phyloP scores from a whole-genome alignment of 2,329 filamentous ascomycete species.

The Hirsutella rhossiliensis region DNA sequence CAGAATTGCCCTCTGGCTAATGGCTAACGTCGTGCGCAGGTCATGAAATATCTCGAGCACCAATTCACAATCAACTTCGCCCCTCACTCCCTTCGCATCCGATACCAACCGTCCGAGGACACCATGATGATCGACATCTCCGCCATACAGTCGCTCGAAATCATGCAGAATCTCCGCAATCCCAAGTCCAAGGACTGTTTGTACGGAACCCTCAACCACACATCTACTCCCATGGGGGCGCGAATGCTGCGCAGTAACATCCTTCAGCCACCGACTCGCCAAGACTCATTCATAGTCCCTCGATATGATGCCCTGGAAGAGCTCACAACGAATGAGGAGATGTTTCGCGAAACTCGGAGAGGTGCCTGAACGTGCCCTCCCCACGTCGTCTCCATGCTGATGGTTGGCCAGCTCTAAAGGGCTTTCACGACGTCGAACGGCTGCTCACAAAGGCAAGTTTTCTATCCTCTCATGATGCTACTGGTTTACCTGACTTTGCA shows the following conservation, averaged over 20 bases:
- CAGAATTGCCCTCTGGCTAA: not conserved
- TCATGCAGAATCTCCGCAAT: constrained; percentile 77
- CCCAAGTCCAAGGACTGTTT: constrained; percentile 70
- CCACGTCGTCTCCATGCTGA: not conserved
- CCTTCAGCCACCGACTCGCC: constrained; percentile 70
- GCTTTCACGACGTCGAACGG: constrained; percentile 68
- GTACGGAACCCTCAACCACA: constrained; percentile 77
- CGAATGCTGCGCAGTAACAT: constrained; percentile 77
- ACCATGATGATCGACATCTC: constrained; percentile 94
- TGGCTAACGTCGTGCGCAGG: constrained; percentile 35
- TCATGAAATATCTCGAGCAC: constrained; percentile 67
- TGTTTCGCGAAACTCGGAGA: constrained; percentile 67
- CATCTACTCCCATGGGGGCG: constrained; percentile 76
- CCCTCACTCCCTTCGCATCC: constrained; percentile 45
- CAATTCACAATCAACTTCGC: constrained; percentile 48
- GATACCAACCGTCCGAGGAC: constrained; percentile 77
- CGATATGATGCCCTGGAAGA: constrained; percentile 80
- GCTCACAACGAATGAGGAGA: constrained; percentile 67
- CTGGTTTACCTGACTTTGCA: not conserved
- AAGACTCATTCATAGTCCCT: constrained; percentile 50
- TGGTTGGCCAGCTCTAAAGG: constrained; percentile 46
- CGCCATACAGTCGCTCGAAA: constrained; percentile 75
- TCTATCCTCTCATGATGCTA: no score
- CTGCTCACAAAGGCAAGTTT: constrained; percentile 57
- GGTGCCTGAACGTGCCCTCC: constrained; percentile 27